Evolutionary conservation across 2,329 filamentous ascomycete genomes (phyloP), one percentile per base, ranked within the genome.

Genomic region (Fragosphaeria purpurea): DNA sequence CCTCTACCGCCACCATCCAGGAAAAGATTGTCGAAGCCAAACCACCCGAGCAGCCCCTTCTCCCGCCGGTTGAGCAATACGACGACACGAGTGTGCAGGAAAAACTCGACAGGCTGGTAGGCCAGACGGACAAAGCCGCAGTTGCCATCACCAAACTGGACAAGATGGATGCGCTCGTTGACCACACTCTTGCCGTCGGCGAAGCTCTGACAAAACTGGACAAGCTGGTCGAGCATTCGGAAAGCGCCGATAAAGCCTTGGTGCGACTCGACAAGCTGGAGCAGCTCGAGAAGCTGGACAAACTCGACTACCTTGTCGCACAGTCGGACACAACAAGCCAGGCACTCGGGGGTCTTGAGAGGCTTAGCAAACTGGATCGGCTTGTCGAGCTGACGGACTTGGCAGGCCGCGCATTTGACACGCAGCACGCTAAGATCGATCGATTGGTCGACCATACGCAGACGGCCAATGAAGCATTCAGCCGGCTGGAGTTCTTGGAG

Each of bases 91-190:
- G 68, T 4, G 68, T 84, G 9, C 77, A 81, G 6, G 77, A 83
- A 52, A 80, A 81, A 57, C 67, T 82, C 30, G 70, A 72, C 53
- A 70, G 67, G 55, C 68, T 85, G 6, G 73, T 88, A 39, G 78
- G 77, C 46, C 80, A 86, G 60, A 51, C 77, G 40, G 74, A 81
- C 39, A 75, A 78, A n/a, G 79, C 86, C 0, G 78, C 77, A 44
- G 83, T 88, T 60, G 82, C 86, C 2, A 79, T 86, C 39, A 74
- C 77, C 6, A 86, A 90, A 58, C 77, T 96, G 42, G 84, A 86
- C 55, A 86, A 87, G 37, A 76, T 97, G 7, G 89, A 96, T 59
- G 79, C 88, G 63, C 91, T 97, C 46, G 50, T 51, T 7, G 55
- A 55, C 34, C 52, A 53, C 44, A 49, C 52, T 5, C 52, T 53